These are phyloP conservation scores for Thraustochytrium striatum DNA, from an alignment of 352 stramenopile genomes.

Conservation along the genomic window DNA sequence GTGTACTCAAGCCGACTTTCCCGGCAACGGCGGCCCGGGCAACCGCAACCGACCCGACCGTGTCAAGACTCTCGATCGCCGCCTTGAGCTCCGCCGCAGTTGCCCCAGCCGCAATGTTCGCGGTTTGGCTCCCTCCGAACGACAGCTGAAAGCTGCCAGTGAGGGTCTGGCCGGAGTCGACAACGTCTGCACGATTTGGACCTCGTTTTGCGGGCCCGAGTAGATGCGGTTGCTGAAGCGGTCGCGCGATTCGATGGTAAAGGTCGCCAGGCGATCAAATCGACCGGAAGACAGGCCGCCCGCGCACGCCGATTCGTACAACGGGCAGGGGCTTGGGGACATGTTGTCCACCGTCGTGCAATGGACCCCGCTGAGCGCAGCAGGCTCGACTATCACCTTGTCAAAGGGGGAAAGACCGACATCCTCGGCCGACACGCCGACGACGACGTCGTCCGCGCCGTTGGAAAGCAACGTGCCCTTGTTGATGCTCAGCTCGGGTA, in stretches of 20 bases:
- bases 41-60: conserved; percentile 67
- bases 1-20: neutral
- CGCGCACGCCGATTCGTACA: conserved; percentile 57
- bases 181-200: conserved; percentile 85
- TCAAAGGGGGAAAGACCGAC: conserved; percentile 61
- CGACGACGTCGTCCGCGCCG: neutral
- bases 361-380: conserved; percentile 52
- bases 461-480: conserved; percentile 4
- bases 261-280: conserved; percentile 62
- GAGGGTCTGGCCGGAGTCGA: neutral
- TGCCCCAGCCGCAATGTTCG: conserved; percentile 68
- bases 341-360: conserved; percentile 58
- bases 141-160: conserved; percentile 24
- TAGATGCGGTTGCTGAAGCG: conserved; percentile 77
- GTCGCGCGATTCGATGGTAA: conserved; percentile 86
- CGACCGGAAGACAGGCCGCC: conserved; percentile 62
- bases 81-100: conserved; percentile 65
- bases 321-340: conserved; percentile 1
- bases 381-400: conserved; percentile 57
- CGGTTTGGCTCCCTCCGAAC: conserved; percentile 58
- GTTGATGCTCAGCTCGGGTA: conserved; percentile 56
- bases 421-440: conserved; percentile 30
- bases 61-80: conserved; percentile 64
- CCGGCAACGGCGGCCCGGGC: neutral
- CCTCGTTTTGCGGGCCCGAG: conserved; percentile 72